A percentile compares a stretch with the other conserved stretches of the same genome.
Evolutionary conservation across 2,329 filamentous ascomycete species (phyloP).

Genomic region (Exophiala phaeomuriformis): DNA sequence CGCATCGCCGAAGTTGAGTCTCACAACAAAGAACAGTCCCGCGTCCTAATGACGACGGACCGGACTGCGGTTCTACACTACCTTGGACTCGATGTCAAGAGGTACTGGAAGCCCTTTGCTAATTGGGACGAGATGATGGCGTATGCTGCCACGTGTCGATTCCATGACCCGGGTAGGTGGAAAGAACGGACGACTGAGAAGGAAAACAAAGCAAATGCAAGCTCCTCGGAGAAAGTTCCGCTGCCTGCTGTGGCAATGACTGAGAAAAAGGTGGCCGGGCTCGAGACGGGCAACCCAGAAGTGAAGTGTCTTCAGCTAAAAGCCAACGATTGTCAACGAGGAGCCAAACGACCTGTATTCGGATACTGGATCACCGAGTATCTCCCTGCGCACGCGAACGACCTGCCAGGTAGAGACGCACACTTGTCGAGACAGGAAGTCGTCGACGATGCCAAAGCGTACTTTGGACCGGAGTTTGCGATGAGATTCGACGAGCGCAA

Average conservation of each 20-base stretch:
- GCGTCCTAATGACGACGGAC: slow-evolving; percentile 54
- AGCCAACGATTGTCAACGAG: slow-evolving; percentile 25
- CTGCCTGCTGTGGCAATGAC: not conserved
- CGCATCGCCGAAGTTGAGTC: slow-evolving; percentile 55
- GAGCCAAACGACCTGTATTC: slow-evolving; percentile 31
- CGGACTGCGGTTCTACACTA: slow-evolving; percentile 46
- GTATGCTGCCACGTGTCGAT: slow-evolving; percentile 18
- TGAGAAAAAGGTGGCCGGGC: not conserved
- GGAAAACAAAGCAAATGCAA: slow-evolving; percentile 37
- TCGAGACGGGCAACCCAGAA: slow-evolving; percentile 25
- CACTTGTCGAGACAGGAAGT: slow-evolving; percentile 18
- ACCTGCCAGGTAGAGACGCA: slow-evolving; percentile 6
- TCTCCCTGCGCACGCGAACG: slow-evolving; percentile 16
- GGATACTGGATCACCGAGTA: slow-evolving; percentile 25
- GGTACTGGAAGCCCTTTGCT: slow-evolving; percentile 51
- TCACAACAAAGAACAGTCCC: slow-evolving; percentile 26
- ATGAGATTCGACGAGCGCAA: slow-evolving; percentile 10
- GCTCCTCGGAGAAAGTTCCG: slow-evolving; percentile 28
- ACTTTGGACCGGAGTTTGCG: slow-evolving; percentile 17
- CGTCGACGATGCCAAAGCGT: slow-evolving; percentile 16
- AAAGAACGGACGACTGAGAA: not conserved
- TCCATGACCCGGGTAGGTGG: slow-evolving; percentile 12
- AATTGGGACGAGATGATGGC: slow-evolving; percentile 18
- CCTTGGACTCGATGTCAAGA: slow-evolving; percentile 44
- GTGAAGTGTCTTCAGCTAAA: not conserved